Evolutionary conservation across 345 rosid genomes (phyloP), one percentile per base, ranked within the genome.

Genomic region (Populus simonii): DNA sequence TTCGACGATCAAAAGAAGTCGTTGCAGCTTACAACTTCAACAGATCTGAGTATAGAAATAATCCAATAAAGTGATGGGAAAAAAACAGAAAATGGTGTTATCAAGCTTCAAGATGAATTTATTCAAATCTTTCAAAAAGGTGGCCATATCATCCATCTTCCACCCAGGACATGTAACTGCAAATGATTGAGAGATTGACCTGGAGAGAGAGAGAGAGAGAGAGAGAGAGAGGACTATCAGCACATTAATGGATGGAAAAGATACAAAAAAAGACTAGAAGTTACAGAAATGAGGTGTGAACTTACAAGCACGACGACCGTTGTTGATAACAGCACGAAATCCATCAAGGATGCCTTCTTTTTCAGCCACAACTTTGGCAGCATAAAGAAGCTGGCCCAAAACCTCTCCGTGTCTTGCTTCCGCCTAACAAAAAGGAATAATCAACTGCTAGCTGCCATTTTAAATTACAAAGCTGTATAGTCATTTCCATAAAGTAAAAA

Each of bases 131-230:
- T 43, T 74, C 73, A 94, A 87, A 97, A 97, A 12, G 98, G 94
- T 18, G 98, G 97, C 98, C 97, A 94, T 79, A 89, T 91, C 95
- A 94, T 80, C 84, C 91, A 92, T 72, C 98, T 83, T 55, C 98
- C 97, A 1, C 97, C 99, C 25, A 93, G 83, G 72, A 92, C 90
- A 49, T 93, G 99, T 81, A 96, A 82, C 83, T 93, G 99, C 62
- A 96, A 93, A 86, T 93, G 97, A 85, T 90, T 90, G 78, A 93
- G 97, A 74, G 99, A 93, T 91, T 96, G 96, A 80, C 97, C 99
- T 93, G 87, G 29, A 81, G n/a, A 71, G 36, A 57, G 33, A 72
- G 36, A 1, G 53, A 51, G 29, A 80, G n/a, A 71, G 36, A 49
- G 33, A 72, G 70, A 41, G 38, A 29, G 43, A 1, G 53, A 51